A percentile compares a stretch with the other conserved stretches of the same genome.
phyloP scores from a whole-genome alignment of 257 asterid genomes.

The Oldenlandia corymbosa region DNA sequence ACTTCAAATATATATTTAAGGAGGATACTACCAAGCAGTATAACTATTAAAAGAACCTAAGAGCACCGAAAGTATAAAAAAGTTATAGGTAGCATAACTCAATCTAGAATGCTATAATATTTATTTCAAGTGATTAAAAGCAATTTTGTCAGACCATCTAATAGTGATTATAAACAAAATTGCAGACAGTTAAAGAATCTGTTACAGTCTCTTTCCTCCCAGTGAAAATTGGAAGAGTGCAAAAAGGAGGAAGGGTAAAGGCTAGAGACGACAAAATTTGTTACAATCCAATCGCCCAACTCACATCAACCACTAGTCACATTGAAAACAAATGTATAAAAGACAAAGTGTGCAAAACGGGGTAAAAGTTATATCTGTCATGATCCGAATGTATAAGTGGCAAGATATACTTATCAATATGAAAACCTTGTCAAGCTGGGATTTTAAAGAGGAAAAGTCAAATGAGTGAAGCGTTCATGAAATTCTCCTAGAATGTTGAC shows the following conservation, averaged over 20 bases:
- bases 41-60: too few species aligned
- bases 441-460: slow-evolving; percentile 1
- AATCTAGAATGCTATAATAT: not conserved
- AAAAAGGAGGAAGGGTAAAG: too few species aligned
- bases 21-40: too few species aligned
- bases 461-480: not conserved
- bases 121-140: too few species aligned
- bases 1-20: too few species aligned
- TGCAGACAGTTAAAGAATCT: not conserved
- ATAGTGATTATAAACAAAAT: not conserved
- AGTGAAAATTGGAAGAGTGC: not conserved
- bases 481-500: slow-evolving; percentile 1
- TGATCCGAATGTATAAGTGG: not conserved
- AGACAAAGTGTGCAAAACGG: too few species aligned
- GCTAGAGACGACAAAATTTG: not conserved
- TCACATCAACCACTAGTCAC: not conserved
- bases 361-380: not conserved
- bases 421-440: not conserved
- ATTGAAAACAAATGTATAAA: not conserved
- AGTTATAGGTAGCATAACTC: not conserved
- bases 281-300: not conserved
- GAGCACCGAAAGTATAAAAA: too few species aligned
- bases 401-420: not conserved
- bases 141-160: not conserved
- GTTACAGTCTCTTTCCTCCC: not conserved